phyloP scores from a whole-genome alignment of 169 alveolate species.

The Eimeria tenella region DNA sequence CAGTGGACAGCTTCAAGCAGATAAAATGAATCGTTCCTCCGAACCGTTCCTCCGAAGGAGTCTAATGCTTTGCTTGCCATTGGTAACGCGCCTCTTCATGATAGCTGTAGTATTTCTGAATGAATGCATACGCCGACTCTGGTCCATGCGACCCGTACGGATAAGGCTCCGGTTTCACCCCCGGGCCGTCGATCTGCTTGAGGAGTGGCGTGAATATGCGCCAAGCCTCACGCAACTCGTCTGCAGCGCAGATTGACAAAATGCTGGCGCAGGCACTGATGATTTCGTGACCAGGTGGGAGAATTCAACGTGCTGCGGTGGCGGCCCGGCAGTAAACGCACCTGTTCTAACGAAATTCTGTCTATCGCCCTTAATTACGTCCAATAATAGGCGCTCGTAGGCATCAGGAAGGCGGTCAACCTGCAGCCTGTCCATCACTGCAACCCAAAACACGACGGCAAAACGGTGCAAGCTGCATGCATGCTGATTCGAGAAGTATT shows the following conservation, averaged over 20 bases:
- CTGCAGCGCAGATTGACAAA: constrained; percentile 38
- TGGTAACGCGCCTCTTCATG: constrained; percentile 79
- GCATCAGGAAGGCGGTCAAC: constrained; percentile 85
- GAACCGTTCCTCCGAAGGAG: too few relatives aligned
- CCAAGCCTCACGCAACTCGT: constrained; percentile 86
- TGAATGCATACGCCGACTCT: constrained; percentile 80
- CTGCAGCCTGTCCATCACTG: constrained; percentile 79
- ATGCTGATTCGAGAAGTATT: neutral
- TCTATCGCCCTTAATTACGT: constrained; percentile 82
- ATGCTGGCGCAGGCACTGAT: neutral
- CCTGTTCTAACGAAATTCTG: constrained; percentile 83
- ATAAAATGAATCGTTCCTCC: too few relatives aligned
- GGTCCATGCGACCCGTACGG: constrained; percentile 87
- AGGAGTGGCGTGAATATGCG: constrained; percentile 87
- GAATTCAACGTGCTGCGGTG: neutral
- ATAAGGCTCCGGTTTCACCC: constrained; percentile 83
- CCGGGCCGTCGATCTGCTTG: constrained; percentile 81
- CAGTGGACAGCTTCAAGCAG: too few relatives aligned
- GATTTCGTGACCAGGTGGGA: neutral
- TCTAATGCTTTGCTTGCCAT: constrained; percentile 61
- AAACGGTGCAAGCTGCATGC: neutral
- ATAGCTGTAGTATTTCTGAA: constrained; percentile 77
- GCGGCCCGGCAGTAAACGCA: neutral
- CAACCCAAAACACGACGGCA: neutral
- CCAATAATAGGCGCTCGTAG: constrained; percentile 84